Evolutionary conservation across 768 basidiomycete genomes (phyloP).

Genomic region (Chalciporus piperatus): DNA sequence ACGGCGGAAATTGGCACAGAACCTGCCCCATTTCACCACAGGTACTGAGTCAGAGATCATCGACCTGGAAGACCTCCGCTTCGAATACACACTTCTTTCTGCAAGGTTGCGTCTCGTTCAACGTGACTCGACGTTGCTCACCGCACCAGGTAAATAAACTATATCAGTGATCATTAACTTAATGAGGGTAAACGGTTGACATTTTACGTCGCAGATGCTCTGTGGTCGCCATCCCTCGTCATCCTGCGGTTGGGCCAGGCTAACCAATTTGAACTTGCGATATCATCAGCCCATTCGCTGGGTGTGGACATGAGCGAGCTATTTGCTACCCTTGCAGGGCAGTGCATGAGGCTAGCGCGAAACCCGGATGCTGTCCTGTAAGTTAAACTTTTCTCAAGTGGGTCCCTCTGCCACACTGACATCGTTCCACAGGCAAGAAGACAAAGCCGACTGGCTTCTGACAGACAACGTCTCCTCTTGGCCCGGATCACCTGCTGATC

Average conservation of each 20-base stretch:
- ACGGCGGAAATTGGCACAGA: constrained; percentile 65
- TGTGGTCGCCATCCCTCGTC: constrained; percentile 59
- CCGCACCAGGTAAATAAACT: constrained; percentile 57
- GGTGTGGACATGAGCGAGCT: constrained; percentile 85
- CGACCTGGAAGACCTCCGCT: constrained; percentile 73
- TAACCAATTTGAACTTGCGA: constrained; percentile 76
- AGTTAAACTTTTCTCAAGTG: constrained; percentile 21
- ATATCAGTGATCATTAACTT: constrained; percentile 7
- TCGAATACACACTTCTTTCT: constrained; percentile 72
- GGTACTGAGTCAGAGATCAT: constrained; percentile 70
- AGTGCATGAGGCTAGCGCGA: constrained; percentile 75
- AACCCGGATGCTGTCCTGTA: constrained; percentile 60
- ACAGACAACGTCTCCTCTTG: constrained; percentile 80
- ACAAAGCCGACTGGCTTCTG: constrained; percentile 78
- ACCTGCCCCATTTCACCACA: constrained; percentile 77
- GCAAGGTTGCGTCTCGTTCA: constrained; percentile 75
- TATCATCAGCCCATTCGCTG: constrained; percentile 71
- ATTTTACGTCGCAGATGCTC: constrained; percentile 42
- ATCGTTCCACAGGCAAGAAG: constrained; percentile 52
- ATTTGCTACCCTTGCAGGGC: constrained; percentile 71
- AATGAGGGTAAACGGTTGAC: constrained; percentile 12
- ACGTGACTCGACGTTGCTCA: constrained; percentile 59
- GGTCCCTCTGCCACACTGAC: constrained; percentile 2
- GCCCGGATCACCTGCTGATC: constrained; percentile 75
- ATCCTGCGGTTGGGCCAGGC: constrained; percentile 76